phyloP scores from a whole-genome alignment of 129 eudicot species.

The Helianthus annuus region DNA sequence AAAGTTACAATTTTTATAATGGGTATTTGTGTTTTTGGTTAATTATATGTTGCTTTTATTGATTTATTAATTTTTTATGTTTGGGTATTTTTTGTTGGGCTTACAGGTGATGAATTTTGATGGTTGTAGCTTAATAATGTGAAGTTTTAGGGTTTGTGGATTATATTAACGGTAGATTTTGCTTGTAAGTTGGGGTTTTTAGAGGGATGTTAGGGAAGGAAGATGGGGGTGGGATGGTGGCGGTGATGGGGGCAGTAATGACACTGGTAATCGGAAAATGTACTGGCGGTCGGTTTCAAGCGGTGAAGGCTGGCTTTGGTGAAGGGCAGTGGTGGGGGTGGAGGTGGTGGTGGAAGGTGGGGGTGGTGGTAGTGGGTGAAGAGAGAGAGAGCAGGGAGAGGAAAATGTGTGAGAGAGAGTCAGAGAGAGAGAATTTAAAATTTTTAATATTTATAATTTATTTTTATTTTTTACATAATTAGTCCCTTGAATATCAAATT shows the following conservation, averaged over 20 bases:
- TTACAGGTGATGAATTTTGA: constrained; percentile 12
- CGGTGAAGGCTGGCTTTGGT: too few species aligned
- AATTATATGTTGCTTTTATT: too few species aligned
- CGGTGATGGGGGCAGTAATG: constrained; percentile 27
- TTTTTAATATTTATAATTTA: too few species aligned
- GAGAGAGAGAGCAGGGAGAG: too few species aligned
- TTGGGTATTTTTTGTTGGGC: not conserved
- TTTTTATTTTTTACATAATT: too few species aligned
- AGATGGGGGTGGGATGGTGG: constrained; percentile 47
- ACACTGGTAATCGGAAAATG: constrained; percentile 42
- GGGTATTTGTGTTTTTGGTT: not conserved
- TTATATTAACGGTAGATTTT: not conserved
- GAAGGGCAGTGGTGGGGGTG: too few species aligned
- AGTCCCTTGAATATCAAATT: too few species aligned
- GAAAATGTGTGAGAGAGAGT: too few species aligned
- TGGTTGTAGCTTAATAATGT: not conserved
- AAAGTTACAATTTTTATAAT: not conserved
- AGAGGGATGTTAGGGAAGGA: constrained; percentile 66
- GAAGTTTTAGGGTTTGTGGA: constrained; percentile 19
- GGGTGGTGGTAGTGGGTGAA: too few species aligned
- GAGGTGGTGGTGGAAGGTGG: too few species aligned
- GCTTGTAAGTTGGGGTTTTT: not conserved
- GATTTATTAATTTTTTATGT: not conserved
- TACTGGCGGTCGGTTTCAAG: constrained; percentile 87
- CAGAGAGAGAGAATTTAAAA: too few species aligned